phyloP scores from a whole-genome alignment of 2,329 filamentous ascomycete genomes.

The Diplocarpon mali region DNA sequence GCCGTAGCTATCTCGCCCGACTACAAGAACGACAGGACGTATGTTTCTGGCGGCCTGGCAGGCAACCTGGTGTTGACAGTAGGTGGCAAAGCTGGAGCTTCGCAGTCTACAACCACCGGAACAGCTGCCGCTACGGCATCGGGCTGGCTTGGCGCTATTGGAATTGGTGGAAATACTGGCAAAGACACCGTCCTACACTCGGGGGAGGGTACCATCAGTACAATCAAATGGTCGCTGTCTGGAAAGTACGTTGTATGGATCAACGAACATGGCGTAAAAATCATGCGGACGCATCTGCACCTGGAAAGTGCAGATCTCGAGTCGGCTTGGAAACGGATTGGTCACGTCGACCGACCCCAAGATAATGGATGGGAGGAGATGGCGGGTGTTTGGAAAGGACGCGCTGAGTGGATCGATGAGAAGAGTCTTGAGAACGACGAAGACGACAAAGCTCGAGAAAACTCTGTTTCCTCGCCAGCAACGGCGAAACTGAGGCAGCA shows the following conservation, averaged over 20 bases:
- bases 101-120: slow-evolving; percentile 69
- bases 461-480: slow-evolving; percentile 32
- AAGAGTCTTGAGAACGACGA: slow-evolving; percentile 65
- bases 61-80: slow-evolving; percentile 80
- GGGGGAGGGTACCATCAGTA: slow-evolving; percentile 82
- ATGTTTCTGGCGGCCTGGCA: slow-evolving; percentile 81
- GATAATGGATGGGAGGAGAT: slow-evolving; percentile 89
- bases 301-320: slow-evolving; percentile 68
- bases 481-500: slow-evolving; percentile 39
- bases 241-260: slow-evolving; percentile 92
- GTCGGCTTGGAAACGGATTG: slow-evolving; percentile 87
- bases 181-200: slow-evolving; percentile 83
- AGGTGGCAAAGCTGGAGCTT: slow-evolving; percentile 68
- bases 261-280: slow-evolving; percentile 94
- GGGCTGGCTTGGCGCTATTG: slow-evolving; percentile 85
- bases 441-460: slow-evolving; percentile 30
- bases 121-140: slow-evolving; percentile 76
- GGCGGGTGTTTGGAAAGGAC: slow-evolving; percentile 88
- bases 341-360: slow-evolving; percentile 81
- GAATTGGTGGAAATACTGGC: slow-evolving; percentile 64
- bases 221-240: slow-evolving; percentile 88
- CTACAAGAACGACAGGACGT: slow-evolving; percentile 79
- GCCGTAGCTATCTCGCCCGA: slow-evolving; percentile 90
- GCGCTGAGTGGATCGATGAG: slow-evolving; percentile 89
- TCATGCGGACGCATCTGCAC: slow-evolving; percentile 84